phyloP scores from a whole-genome alignment of 192 early-diverging fungal species.

The Mycoemilia scoparia region DNA sequence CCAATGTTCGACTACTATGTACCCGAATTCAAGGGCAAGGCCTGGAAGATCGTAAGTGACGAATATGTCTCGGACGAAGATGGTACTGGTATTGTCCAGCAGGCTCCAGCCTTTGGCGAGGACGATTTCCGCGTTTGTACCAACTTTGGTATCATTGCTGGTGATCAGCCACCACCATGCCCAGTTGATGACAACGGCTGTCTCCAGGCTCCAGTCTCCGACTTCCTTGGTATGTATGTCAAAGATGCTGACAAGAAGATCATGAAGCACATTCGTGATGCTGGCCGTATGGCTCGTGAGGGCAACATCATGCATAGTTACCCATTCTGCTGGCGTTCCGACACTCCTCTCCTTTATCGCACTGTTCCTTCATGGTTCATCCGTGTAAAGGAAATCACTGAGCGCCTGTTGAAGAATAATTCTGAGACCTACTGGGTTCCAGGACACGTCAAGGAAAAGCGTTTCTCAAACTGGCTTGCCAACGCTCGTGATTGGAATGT shows the following conservation, averaged over 20 bases:
- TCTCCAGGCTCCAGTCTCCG: conserved; percentile 56
- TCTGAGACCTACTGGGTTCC: conserved; percentile 87
- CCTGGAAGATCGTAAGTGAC: conserved; percentile 77
- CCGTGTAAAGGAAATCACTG: conserved; percentile 65
- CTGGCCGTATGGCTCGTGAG: conserved; percentile 75
- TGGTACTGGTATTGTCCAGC: conserved; percentile 97
- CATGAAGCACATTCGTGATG: conserved; percentile 72
- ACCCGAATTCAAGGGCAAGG: conserved; percentile 48
- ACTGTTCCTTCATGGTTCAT: conserved; percentile 97
- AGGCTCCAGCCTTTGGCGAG: conserved; percentile 94
- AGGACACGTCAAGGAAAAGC: conserved; percentile 86
- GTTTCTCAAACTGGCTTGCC: conserved; percentile 94
- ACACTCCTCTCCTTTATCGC: conserved; percentile 92
- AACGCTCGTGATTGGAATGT: conserved; percentile 96
- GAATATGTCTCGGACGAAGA: conserved; percentile 78
- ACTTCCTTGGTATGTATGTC: conserved; percentile 70
- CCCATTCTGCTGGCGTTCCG: conserved; percentile 96
- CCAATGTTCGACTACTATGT: conserved; percentile 80
- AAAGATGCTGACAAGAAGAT: conserved; percentile 98
- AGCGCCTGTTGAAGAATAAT: conserved; percentile 77
- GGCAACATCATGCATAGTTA: conserved; percentile 80
- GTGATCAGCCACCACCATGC: conserved; percentile 71
- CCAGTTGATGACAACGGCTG: conserved; percentile 75
- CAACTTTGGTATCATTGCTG: conserved; percentile 56
- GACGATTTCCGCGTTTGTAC: conserved; percentile 95